Conservation (phyloP, 345 rosid genomes). For the Conringia planisiliqua region DNA sequence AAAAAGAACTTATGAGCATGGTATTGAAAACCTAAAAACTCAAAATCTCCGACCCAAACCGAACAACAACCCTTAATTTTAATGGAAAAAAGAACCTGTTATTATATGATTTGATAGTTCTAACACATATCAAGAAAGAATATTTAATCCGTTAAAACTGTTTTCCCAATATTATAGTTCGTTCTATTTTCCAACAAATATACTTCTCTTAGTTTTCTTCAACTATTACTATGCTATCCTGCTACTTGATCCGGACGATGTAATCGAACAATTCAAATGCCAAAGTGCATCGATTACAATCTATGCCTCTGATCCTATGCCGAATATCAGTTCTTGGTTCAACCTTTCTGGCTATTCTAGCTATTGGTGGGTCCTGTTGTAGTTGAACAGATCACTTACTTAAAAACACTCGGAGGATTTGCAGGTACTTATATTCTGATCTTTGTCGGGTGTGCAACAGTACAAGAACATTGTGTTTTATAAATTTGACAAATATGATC, state of each 20-base stretch:
- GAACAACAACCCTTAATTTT: too few relatives aligned
- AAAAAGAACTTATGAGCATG: too few relatives aligned
- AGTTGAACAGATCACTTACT: constrained; percentile 78
- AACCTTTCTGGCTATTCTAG: constrained; percentile 76
- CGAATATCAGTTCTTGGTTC: constrained; percentile 95
- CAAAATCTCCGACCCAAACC: too few relatives aligned
- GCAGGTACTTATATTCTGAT: constrained; percentile 98
- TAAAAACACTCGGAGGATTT: constrained; percentile 95
- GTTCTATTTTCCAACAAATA: neutral
- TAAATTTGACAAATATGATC: constrained; percentile 54
- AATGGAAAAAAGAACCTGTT: too few relatives aligned
- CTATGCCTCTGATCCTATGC: constrained; percentile 45
- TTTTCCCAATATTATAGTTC: neutral
- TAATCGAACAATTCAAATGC: constrained; percentile 94
- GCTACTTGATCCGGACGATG: constrained; percentile 96
- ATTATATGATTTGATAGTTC: too few relatives aligned
- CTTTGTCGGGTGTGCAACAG: constrained; percentile 96
- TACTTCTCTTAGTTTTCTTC: neutral
- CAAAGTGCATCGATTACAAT: constrained; percentile 92
- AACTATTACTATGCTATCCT: neutral
- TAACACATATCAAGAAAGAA: too few relatives aligned
- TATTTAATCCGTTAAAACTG: neutral
- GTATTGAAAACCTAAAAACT: too few relatives aligned
- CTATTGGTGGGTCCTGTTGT: constrained; percentile 98
- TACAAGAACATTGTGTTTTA: constrained; percentile 92